phyloP scores from a whole-genome alignment of 2,329 filamentous ascomycete species.

The Sporothrix brasiliensis region DNA sequence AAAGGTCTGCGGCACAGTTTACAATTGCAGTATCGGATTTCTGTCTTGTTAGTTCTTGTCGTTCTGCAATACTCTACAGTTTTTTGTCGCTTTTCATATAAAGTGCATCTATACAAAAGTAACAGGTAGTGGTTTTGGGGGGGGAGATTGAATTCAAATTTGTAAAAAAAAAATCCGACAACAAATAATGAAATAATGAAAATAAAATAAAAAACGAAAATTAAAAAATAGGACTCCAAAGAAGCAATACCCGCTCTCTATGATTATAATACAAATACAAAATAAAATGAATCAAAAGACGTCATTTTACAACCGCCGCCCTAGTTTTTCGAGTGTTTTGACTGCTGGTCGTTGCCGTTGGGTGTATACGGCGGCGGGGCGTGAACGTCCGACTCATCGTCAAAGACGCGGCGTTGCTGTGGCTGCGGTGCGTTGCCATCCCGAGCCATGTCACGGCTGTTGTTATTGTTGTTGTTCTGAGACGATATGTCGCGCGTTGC shows the following conservation, averaged over 20 bases:
- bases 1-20: background rate
- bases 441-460: background rate
- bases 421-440: background rate
- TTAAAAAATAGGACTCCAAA: background rate
- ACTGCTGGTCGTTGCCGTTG: background rate
- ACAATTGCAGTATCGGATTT: background rate
- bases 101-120: background rate
- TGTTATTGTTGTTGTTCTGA: background rate
- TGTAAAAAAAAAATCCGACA: background rate
- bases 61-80: background rate
- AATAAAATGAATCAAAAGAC: background rate
- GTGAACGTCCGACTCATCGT: background rate
- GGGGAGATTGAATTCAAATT: background rate
- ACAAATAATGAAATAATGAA: no score
- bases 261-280: background rate
- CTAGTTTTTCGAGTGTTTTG: background rate
- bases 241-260: background rate
- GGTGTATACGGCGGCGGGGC: constrained; percentile 8
- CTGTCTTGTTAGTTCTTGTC: background rate
- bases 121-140: no score
- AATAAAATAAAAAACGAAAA: background rate
- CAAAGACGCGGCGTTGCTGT: background rate
- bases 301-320: no score
- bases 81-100: background rate
- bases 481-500: background rate